A percentile compares a stretch with the other conserved stretches of the same genome.
These are phyloP conservation scores for Colletotrichum zoysiae DNA, from an alignment of 2,329 filamentous ascomycete genomes.

Conservation along the genomic window DNA sequence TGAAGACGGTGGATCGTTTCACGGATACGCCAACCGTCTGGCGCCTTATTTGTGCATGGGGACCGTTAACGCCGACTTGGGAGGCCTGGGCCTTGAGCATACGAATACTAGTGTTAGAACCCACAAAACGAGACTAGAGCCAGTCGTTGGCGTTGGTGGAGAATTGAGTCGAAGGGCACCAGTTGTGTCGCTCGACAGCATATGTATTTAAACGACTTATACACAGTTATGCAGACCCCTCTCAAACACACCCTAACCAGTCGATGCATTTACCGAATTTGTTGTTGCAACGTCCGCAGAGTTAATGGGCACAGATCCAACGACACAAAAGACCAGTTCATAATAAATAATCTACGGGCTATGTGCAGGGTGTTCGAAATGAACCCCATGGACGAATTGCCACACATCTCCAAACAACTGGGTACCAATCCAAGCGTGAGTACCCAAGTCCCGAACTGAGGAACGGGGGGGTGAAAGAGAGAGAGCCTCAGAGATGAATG, in stretches of 20 bases:
- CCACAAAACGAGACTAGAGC: slow-evolving; percentile 1
- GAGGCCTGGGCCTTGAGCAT: background rate
- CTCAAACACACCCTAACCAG: background rate
- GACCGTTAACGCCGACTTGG: background rate
- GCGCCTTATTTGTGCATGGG: background rate
- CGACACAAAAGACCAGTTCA: slow-evolving; percentile 17
- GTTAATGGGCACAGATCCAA: background rate
- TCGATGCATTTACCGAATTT: slow-evolving; percentile 19
- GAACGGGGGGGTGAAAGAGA: background rate
- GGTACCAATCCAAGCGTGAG: background rate
- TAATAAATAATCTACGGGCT: background rate
- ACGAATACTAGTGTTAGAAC: background rate
- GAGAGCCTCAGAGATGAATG: slow-evolving; percentile 7
- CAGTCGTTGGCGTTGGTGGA: background rate
- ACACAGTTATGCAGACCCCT: slow-evolving; percentile 16
- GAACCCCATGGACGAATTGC: background rate
- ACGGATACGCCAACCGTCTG: slow-evolving; percentile 17
- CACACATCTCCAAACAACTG: background rate
- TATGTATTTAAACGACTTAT: slow-evolving; percentile 22
- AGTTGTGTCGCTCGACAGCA: background rate
- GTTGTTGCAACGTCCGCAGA: background rate
- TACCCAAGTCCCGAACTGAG: slow-evolving; percentile 12
- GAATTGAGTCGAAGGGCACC: background rate
- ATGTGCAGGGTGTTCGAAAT: slow-evolving; percentile 12
- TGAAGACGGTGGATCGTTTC: slow-evolving; percentile 30